phyloP scores from a whole-genome alignment of 805 yeast genomes.

The Wickerhamiella qilinensis region DNA sequence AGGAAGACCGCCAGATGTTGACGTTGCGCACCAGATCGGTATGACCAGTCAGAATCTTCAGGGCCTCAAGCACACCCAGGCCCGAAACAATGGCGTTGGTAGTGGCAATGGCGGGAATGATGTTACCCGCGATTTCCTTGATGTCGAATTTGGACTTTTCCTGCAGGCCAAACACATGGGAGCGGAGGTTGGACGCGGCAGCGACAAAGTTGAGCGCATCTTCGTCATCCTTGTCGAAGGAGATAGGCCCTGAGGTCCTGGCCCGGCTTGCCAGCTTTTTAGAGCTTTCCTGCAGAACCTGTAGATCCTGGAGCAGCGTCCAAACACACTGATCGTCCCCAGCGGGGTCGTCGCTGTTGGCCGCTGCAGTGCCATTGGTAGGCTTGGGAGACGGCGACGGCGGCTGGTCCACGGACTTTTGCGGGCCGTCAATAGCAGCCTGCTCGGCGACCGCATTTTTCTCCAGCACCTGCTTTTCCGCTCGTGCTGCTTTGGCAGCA shows the following conservation, averaged over 20 bases:
- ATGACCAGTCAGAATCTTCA: slow-evolving; percentile 30
- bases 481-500: background rate
- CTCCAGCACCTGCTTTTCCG: background rate
- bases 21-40: slow-evolving; percentile 24
- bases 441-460: background rate
- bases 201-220: slow-evolving; percentile 81
- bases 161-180: slow-evolving; percentile 73
- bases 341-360: no score
- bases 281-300: slow-evolving; percentile 37
- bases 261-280: slow-evolving; percentile 35
- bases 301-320: slow-evolving; percentile 46
- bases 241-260: slow-evolving; percentile 20
- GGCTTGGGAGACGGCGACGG: background rate
- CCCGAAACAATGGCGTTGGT: slow-evolving; percentile 95
- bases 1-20: slow-evolving; percentile 39
- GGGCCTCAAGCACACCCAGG: slow-evolving; percentile 57
- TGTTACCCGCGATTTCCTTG: slow-evolving; percentile 91
- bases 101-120: slow-evolving; percentile 96
- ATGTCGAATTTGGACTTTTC: slow-evolving; percentile 66
- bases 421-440: background rate
- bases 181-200: slow-evolving; percentile 81
- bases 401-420: slow-evolving; percentile 11
- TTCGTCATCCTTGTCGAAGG: slow-evolving; percentile 87
- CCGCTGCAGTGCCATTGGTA: background rate
- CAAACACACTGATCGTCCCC: slow-evolving; percentile 34